Evolutionary conservation across 176 grass and related monocot genomes (phyloP).

Genomic region (Oryza rufipogon): DNA sequence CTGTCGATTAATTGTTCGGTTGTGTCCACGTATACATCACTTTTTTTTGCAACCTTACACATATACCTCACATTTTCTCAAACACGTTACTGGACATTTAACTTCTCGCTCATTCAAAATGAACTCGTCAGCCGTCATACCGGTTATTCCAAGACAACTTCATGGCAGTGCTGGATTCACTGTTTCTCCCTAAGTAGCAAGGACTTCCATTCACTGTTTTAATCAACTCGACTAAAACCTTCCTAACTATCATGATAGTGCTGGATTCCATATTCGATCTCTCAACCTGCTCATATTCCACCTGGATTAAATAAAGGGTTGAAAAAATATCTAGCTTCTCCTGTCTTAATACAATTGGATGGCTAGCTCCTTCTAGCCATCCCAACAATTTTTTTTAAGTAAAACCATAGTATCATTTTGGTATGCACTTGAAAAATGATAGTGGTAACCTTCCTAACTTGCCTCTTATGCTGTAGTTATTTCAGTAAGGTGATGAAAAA

Average conservation of each 20-base stretch:
- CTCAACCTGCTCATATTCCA: too few species aligned
- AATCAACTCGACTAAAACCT: neutral
- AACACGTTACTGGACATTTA: neutral
- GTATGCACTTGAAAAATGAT: neutral
- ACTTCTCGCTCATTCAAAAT: neutral
- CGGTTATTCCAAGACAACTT: slow-evolving; percentile 93
- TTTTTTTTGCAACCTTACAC: too few species aligned
- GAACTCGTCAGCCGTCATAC: neutral
- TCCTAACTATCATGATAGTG: too few species aligned
- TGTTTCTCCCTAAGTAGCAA: neutral
- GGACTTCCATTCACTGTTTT: neutral
- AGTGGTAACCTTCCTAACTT: neutral
- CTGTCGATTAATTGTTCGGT: neutral
- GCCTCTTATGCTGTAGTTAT: neutral
- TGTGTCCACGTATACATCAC: neutral
- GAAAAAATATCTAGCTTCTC: too few species aligned
- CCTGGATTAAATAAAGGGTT: too few species aligned
- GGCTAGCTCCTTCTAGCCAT: too few species aligned
- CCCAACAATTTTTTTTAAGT: neutral
- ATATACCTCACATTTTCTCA: too few species aligned
- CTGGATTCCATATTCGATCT: too few species aligned
- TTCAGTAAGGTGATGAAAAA: neutral
- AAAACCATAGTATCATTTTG: neutral
- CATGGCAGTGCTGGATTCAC: too few species aligned
- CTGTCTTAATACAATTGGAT: too few species aligned